Percentiles rank a stretch among this genome's conserved stretches.
Evolutionary conservation across 1,139 yeast genomes (phyloP).

Genomic region (Wickerhamomyces sp.): DNA sequence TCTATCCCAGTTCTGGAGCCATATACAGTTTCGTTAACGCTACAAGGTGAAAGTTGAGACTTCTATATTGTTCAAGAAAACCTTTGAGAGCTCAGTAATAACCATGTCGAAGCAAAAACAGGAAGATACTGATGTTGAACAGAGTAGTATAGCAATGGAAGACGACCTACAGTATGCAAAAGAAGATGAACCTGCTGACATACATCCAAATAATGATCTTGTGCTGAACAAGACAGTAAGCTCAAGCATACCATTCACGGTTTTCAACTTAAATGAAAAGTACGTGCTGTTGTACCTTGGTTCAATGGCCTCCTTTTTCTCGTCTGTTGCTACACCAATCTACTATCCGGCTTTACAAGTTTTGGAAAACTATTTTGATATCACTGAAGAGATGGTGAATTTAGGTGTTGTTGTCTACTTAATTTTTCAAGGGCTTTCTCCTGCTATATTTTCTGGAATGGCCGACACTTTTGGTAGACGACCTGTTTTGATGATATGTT

Average conservation of each 20-base stretch:
- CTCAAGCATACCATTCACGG: background rate
- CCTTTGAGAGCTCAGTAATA: too few relatives aligned
- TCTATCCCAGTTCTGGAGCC: too few relatives aligned
- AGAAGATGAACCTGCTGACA: too few relatives aligned
- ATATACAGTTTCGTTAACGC: too few relatives aligned
- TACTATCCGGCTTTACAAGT: constrained; percentile 66
- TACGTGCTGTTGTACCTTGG: constrained; percentile 16
- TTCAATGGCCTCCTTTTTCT: constrained; percentile 48
- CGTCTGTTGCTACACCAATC: constrained; percentile 61
- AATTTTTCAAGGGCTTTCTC: constrained; percentile 63
- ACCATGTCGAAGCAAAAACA: too few relatives aligned
- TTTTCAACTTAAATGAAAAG: background rate
- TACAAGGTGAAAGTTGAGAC: too few relatives aligned
- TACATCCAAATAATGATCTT: too few relatives aligned
- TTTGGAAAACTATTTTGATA: constrained; percentile 45
- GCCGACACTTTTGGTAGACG: constrained; percentile 68
- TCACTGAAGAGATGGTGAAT: constrained; percentile 52
- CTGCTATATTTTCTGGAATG: constrained; percentile 54
- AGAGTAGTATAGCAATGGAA: too few relatives aligned
- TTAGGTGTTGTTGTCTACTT: constrained; percentile 67
- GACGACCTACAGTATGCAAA: too few relatives aligned
- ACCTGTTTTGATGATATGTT: constrained; percentile 54
- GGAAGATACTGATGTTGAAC: too few relatives aligned
- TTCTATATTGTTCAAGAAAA: too few relatives aligned
- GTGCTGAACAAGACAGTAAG: too few relatives aligned